These are phyloP conservation scores for Xenosphaeropsis pyriputrescens DNA, from an alignment of 2,329 filamentous ascomycete species.

Conservation along the genomic window DNA sequence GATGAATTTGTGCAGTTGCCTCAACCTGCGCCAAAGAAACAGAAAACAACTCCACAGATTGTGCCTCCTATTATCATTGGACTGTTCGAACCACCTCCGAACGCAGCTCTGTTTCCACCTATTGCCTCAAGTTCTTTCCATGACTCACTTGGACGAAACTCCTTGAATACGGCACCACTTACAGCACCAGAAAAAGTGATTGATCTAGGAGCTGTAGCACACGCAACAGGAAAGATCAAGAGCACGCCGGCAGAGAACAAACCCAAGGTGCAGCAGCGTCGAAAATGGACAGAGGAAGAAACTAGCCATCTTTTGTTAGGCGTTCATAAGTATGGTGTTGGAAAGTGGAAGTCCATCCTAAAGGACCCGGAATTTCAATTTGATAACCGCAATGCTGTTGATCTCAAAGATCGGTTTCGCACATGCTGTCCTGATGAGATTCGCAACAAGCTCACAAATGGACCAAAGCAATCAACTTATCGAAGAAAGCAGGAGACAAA, in stretches of 20 bases:
- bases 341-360: constrained; percentile 50
- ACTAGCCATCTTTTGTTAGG: constrained; percentile 46
- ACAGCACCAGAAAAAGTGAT: neutral
- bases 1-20: constrained; percentile 51
- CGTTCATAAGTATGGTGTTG: constrained; percentile 46
- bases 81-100: constrained; percentile 43
- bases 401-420: constrained; percentile 51
- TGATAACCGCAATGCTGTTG: constrained; percentile 43
- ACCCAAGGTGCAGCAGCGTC: constrained; percentile 32
- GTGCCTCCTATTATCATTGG: constrained; percentile 53
- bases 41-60: constrained; percentile 37
- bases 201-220: neutral
- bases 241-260: constrained; percentile 2
- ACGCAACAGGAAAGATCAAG: neutral
- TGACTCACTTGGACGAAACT: constrained; percentile 26
- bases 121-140: constrained; percentile 43
- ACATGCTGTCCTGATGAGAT: constrained; percentile 51
- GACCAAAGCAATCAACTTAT: constrained; percentile 3
- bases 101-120: constrained; percentile 44
- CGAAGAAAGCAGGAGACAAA: constrained; percentile 29
- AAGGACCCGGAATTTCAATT: constrained; percentile 46
- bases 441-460: constrained; percentile 20
- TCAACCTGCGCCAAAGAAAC: constrained; percentile 49
- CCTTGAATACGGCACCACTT: constrained; percentile 14
- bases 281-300: constrained; percentile 51